Evolutionary conservation across 2,329 filamentous ascomycete genomes (phyloP).

Genomic region (Orbilia blumenaviensis): DNA sequence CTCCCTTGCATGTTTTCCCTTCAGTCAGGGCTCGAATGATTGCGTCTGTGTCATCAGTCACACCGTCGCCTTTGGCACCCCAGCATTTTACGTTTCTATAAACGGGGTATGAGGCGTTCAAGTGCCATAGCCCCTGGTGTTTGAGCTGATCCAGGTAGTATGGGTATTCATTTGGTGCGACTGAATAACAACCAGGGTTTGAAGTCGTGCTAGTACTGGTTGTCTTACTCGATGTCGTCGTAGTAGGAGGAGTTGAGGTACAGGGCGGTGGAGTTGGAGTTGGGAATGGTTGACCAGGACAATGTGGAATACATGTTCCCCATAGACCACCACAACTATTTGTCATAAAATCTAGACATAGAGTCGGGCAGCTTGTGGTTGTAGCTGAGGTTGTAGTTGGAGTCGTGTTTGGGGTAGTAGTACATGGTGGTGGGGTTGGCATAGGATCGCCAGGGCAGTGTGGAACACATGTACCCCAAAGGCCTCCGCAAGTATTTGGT

Average conservation of each 20-base stretch:
- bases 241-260: background rate
- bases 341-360: constrained; percentile 10
- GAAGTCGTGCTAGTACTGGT: background rate
- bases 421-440: constrained; percentile 3
- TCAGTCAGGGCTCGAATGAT: constrained; percentile 17
- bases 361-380: background rate
- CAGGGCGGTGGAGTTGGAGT: background rate
- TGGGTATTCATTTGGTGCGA: background rate
- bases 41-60: constrained; percentile 20
- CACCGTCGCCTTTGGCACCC: constrained; percentile 26
- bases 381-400: background rate
- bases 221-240: background rate
- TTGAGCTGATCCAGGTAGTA: constrained; percentile 17
- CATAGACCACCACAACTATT: constrained; percentile 6
- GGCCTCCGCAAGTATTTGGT: background rate
- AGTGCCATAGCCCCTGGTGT: constrained; percentile 11
- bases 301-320: background rate
- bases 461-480: background rate
- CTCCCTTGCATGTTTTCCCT: background rate
- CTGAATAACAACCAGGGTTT: background rate
- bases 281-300: background rate
- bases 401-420: background rate
- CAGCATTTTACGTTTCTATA: constrained; percentile 37
- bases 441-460: background rate
- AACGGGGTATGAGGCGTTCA: constrained; percentile 7